A percentile compares a stretch with the other conserved stretches of the same genome.
Conservation (phyloP, 805 yeast genomes). For the Candida loeiensis region DNA sequence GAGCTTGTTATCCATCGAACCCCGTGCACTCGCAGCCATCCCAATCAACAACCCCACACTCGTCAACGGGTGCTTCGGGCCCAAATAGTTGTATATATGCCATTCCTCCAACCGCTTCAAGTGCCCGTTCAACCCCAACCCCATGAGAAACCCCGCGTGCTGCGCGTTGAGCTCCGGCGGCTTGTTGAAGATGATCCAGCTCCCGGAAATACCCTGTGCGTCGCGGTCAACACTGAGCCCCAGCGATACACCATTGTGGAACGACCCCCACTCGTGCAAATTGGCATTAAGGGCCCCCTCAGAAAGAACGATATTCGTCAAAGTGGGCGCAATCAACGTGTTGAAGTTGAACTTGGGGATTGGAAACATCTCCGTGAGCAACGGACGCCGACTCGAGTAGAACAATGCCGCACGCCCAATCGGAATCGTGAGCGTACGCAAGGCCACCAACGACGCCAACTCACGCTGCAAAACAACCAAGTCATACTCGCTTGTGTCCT, state of each 20-base stretch:
- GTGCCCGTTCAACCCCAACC: conserved; percentile 90
- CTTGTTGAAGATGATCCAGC: conserved; percentile 88
- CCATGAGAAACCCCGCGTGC: conserved; percentile 93
- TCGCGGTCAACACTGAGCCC: conserved; percentile 73
- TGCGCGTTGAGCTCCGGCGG: conserved; percentile 70
- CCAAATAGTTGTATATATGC: conserved; percentile 91
- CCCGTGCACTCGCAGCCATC: conserved; percentile 82
- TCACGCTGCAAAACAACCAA: conserved; percentile 51
- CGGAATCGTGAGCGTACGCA: conserved; percentile 72
- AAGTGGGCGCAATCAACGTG: conserved; percentile 60
- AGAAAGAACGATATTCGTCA: conserved; percentile 59
- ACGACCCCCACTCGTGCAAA: conserved; percentile 73
- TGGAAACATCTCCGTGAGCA: conserved; percentile 80
- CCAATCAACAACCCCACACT: conserved; percentile 88
- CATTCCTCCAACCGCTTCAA: conserved; percentile 82
- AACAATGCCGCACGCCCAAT: conserved; percentile 76
- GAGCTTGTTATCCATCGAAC: conserved; percentile 79
- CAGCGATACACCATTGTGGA: conserved; percentile 87
- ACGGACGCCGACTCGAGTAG: conserved; percentile 64
- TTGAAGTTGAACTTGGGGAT: conserved; percentile 72
- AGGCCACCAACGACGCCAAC: conserved; percentile 57
- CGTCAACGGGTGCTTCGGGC: conserved; percentile 81
- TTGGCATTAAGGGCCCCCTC: conserved; percentile 49
- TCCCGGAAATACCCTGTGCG: conserved; percentile 70
- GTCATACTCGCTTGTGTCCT: conserved; percentile 52